Evolutionary conservation across 345 rosid species (phyloP).

Genomic region (Sonneratia alba): DNA sequence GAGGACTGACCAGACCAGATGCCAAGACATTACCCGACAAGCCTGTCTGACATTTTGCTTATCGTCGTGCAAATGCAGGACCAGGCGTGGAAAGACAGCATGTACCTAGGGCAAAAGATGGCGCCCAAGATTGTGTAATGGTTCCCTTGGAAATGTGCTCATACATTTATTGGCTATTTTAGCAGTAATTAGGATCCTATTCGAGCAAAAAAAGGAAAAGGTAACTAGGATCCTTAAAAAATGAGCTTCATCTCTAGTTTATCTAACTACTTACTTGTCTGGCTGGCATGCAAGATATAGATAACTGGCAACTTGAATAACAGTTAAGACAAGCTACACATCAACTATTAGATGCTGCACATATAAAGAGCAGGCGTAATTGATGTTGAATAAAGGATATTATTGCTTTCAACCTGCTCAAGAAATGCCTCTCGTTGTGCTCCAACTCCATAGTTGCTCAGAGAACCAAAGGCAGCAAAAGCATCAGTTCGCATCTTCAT

Average conservation of each 20-base stretch:
- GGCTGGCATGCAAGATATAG: neutral
- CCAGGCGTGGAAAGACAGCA: conserved; percentile 68
- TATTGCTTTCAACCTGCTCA: conserved; percentile 58
- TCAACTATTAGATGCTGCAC: neutral
- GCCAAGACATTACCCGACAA: conserved; percentile 55
- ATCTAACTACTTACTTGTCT: neutral
- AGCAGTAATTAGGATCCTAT: neutral
- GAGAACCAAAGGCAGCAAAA: conserved; percentile 80
- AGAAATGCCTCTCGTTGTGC: conserved; percentile 63
- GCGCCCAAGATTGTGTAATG: conserved; percentile 3
- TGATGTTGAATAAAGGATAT: neutral
- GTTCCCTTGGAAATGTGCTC: neutral
- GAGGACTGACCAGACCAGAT: conserved; percentile 9
- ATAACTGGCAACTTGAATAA: neutral
- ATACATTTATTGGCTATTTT: neutral
- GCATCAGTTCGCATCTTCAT: conserved; percentile 79
- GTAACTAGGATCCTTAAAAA: neutral
- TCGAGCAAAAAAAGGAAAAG: no score
- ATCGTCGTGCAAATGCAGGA: conserved; percentile 74
- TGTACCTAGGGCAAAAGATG: conserved; percentile 48
- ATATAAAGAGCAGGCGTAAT: neutral
- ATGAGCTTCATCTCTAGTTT: neutral
- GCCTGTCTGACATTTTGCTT: conserved; percentile 69
- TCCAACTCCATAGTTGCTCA: conserved; percentile 65
- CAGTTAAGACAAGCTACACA: neutral